Base-by-base conservation (phyloP, 768 basidiomycete genomes). In the Rhodocollybia butyracea region DNA sequence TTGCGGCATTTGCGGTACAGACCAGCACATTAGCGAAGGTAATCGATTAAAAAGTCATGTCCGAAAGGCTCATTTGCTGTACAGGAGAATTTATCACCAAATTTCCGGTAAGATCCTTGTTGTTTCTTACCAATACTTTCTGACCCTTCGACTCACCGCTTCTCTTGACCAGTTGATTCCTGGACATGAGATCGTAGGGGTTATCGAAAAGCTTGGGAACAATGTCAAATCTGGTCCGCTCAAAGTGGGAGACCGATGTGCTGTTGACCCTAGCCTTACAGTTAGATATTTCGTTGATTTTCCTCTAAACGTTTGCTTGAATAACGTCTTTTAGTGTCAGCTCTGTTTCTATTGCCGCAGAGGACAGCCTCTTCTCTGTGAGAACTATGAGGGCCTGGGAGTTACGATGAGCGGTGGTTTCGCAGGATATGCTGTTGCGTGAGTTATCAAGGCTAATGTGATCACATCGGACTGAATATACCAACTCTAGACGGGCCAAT, bases 161-260 rank as follows among this genome's bases (percentile, higher is more conserved):
- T 27, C 26, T 51, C 32, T n/a, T n/a, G n/a, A n/a, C 11, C 60
- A 85, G 80, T 72, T 86, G 51, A 84, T 86, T 54, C 84, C 86
- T 10, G 85, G 87, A 2, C 86, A 89, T 60, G 88, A 88, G 70
- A 80, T 80, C 36, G 84, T 96, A 32, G 93, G 93, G 5, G 72
- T 70, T 7, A 73, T 93, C 47, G 82, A 86, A 27, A 82, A 85
- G 42, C 61, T 81, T 30, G 85, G 85, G 3, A 79, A 78, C 67
- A 75, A 84, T 43, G 85, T 86, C 41, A 73, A 72, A 53, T 80
- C 73, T 6, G 84, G 85, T 58, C 67, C 71, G 5, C 30, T 54
- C 15, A 24, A 34, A 27, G 61, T 75, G 15, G 85, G 86, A 13
- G 86, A 86, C 60, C 77, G 83, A 51, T 75, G 78, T 59, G 85